Base-by-base conservation (phyloP, 306 rosid species). In the Oemleria cerasiformis region DNA sequence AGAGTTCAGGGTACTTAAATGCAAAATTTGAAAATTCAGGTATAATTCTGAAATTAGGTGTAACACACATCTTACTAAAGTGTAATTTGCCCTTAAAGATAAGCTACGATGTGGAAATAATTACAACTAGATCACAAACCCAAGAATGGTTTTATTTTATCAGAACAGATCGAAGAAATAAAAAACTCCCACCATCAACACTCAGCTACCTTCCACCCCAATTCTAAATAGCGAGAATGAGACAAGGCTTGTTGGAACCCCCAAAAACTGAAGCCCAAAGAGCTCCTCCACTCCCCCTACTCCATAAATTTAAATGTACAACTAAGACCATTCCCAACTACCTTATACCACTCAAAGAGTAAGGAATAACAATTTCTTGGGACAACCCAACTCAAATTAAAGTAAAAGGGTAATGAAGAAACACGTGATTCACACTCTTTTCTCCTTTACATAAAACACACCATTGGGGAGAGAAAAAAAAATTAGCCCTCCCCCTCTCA, bases 311-410 rank as follows among this genome's bases (percentile, higher is more conserved):
- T n/a, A 8, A 51, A 51, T 13, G 7, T 2, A 25, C 54, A 14
- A 48, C 15, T n/a, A n/a, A n/a, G n/a, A n/a, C n/a, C n/a, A n/a
- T n/a, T 51, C 21, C 60, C 36, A 19, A 34, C 14, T 34, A 54
- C 14, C 30, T 21, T 9, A 21, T 54, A 34, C 60, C 17, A 19
- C 20, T 54, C 36, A 4, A 9, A 54, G 14, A 54, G 36, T 54
- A 21, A 16, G 20, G 55, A 54, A 21, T 9, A 54, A 54, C 15
- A 54, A 54, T 54, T 12, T 20, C 30, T 54, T 21, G 15, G 19
- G 60, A 54, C 60, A 54, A 54, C 9, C 60, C 55, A 5, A 54
- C 34, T 54, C 60, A 54, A 54, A n/a, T 51, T 51, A 51, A 51
- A 51, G 51, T 47, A 47, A 47, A 51, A 5, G 25, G 9, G 25